Base-by-base conservation (phyloP, 1,139 yeast species). In the Diutina scorzettiae region DNA sequence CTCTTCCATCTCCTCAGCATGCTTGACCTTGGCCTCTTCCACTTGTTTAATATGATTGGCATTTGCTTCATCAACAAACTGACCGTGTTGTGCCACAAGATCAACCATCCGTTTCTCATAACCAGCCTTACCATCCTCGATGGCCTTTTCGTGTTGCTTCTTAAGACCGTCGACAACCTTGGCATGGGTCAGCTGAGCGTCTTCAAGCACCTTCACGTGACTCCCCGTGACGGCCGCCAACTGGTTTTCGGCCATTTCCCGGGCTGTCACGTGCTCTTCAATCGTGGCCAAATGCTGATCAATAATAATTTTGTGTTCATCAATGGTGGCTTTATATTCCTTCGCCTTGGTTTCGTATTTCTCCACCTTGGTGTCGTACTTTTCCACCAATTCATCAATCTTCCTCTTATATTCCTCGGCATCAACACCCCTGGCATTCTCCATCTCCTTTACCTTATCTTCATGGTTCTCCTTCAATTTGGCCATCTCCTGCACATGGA, bases 311-410 rank as follows among this genome's bases (percentile, higher is more conserved):
- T n/a, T n/a, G n/a, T n/a, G n/a, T n/a, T n/a, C n/a, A n/a, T n/a
- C n/a, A n/a, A n/a, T n/a, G n/a, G n/a, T n/a, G 30, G 16, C 30
- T 16, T 27, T n/a, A 6, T 16, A 5, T 12, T 5, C n/a, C 14
- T 27, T 16, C 11, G 14, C 14, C n/a, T 14, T 6, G 20, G 12
- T n/a, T n/a, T 12, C 34, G 12, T 6, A 4, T 12, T 41, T 30
- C 31, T 37, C 40, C 29, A 39, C 40, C 40, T 31, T 33, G 24
- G 25, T 39, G 21, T 45, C 41, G 18, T 40, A 28, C 37, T 45
- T 43, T 3, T 18, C 23, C 16, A 18, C 12, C 37, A 40, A 42
- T 14, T 37, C 41, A 23, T 37, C 43, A 30, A 41, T 24, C 40
- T 41, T 39, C n/a, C 41, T 17, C 27, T 39, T 12, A n/a, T 31